Conservation (phyloP, 108 stramenopile species). For the Stephanodiscus minutulus region DNA sequence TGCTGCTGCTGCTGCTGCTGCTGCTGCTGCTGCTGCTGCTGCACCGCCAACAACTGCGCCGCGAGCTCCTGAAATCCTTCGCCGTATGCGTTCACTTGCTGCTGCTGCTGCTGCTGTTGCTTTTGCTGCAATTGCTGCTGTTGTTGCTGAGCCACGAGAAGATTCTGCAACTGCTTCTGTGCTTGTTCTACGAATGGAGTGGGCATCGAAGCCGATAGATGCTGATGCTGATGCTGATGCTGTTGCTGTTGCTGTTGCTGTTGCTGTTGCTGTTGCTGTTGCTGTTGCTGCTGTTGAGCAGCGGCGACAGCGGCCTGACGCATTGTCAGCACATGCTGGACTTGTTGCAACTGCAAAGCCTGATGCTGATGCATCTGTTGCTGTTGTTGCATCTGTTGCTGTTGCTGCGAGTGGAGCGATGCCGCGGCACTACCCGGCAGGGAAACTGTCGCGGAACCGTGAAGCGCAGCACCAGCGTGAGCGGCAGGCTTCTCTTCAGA, state of each 20-base stretch:
- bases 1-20: conserved; percentile 17
- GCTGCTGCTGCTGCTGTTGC: conserved; percentile 5
- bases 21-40: conserved; percentile 16
- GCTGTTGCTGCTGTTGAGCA: conserved; percentile 26
- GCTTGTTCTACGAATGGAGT: conserved; percentile 15
- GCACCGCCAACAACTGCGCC: conserved; percentile 25
- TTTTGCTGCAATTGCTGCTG: conserved; percentile 12
- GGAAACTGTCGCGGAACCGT: conserved; percentile 2
- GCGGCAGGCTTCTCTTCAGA: conserved; percentile 21
- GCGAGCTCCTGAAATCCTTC: conserved; percentile 28
- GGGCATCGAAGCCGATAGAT: conserved; percentile 12
- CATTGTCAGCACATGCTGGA: conserved; percentile 6
- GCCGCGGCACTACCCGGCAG: conserved; percentile 7
- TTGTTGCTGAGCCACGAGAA: conserved; percentile 12
- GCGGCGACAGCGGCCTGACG: conserved; percentile 11
- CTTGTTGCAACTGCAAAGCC: conserved; percentile 15
- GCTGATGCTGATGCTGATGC: conserved; percentile 23
- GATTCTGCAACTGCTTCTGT: conserved; percentile 1
- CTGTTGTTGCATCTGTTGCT: conserved; percentile 39
- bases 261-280: no score
- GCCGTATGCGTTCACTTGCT: conserved; percentile 1
- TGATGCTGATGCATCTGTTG: conserved; percentile 36
- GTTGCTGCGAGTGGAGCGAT: conserved; percentile 37
- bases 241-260: conserved; percentile 29
- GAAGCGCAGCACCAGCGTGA: not conserved